phyloP scores from a whole-genome alignment of 2,329 filamentous ascomycete species.

The Zymoseptoria passerinii region DNA sequence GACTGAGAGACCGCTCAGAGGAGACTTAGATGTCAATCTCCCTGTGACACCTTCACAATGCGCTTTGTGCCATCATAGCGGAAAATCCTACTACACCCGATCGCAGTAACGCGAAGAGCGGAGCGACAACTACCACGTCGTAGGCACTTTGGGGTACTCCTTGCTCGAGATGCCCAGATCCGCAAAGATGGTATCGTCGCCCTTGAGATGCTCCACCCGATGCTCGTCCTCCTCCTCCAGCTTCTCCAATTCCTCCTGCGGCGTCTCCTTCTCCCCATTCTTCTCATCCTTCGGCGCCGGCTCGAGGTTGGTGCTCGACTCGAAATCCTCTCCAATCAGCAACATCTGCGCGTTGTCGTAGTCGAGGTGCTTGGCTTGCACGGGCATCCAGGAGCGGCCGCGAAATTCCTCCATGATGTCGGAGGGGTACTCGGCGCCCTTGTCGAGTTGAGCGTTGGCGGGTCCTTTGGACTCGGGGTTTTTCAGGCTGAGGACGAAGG shows the following conservation, averaged over 20 bases:
- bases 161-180: constrained; percentile 53
- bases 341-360: constrained; percentile 69
- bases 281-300: constrained; percentile 50
- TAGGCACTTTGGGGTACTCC: constrained; percentile 56
- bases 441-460: constrained; percentile 52
- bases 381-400: constrained; percentile 63
- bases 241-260: constrained; percentile 63
- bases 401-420: constrained; percentile 68
- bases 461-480: constrained; percentile 67
- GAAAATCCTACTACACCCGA: no score
- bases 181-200: constrained; percentile 52
- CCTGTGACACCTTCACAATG: no score
- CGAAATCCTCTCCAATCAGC: constrained; percentile 61
- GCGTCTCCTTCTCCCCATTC: constrained; percentile 49
- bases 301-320: constrained; percentile 50
- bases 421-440: constrained; percentile 61
- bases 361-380: constrained; percentile 55
- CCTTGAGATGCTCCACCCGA: constrained; percentile 53
- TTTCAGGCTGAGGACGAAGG: constrained; percentile 70
- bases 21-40: no score
- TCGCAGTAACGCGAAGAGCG: no score
- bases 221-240: constrained; percentile 67
- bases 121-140: constrained; percentile 45
- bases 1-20: no score
- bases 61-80: no score